Evolutionary conservation across 2,329 filamentous ascomycete genomes (phyloP), one percentile per base, ranked within the genome.

Genomic region (Fusarium verrucosum): DNA sequence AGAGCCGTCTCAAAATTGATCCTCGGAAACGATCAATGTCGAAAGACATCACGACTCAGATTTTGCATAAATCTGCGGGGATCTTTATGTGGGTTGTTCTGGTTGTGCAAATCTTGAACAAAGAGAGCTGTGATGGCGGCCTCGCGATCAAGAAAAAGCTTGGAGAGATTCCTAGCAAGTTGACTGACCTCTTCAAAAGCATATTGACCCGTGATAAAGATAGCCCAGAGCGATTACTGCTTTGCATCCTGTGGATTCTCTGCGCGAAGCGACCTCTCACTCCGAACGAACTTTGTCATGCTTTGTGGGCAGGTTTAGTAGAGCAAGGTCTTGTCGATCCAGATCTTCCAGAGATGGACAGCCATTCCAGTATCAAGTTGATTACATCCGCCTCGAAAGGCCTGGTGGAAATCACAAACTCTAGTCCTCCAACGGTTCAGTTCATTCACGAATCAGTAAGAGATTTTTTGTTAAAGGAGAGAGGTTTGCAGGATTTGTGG

Each of bases 391-490:
- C 72, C 0, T 86, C 83, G 0, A 86, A 85, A 66, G 83, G 84
- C 0, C 74, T 86, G n/a, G 79, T 77, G 0, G 82, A 85, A 55
- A 58, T 79, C 4, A 79, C 77, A 0, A 77, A 69, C 25, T 69
- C 72, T 0, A 65, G 73, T 13, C 7, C 20, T 1, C 65, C 68
- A 3, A 79, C 64, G 0, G 79, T 85, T 3, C 83, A 86, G 62
- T 86, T 85, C 69, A 84, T 85, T 10, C 82, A 85, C 47, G 80
- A 84, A 62, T 82, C 82, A 2, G 81, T 84, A 0, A 68, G 76
- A 7, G 81, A 84, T 19, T 84, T 81, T 50, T 71, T 85, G 1
- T 28, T 81, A 6, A 75, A 75, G n/a, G 75, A 77, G 13, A 58
- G 70, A 3, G 77, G 78, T 0, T 57, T 79, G 0, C 16, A 47